phyloP scores from a whole-genome alignment of 176 grass and related monocot species.

The Zoysia japonica region DNA sequence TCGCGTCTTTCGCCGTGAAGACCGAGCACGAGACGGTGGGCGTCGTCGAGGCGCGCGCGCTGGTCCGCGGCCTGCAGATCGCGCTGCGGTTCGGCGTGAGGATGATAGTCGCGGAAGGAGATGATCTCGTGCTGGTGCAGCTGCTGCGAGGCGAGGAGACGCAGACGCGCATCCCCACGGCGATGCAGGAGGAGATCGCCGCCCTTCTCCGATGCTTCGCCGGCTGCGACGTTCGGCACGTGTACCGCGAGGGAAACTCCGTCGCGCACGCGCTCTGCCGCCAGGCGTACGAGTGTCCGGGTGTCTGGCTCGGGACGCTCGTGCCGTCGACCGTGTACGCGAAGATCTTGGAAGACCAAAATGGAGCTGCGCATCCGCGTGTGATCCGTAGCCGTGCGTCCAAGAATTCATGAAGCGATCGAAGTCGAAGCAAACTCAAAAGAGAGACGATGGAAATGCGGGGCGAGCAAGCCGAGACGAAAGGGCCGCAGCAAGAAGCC shows the following conservation, averaged over 20 bases:
- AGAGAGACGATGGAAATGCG: no score
- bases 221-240: background rate
- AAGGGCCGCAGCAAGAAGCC: no score
- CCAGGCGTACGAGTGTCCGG: background rate
- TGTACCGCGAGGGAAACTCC: background rate
- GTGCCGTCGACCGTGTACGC: background rate
- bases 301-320: background rate
- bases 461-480: no score
- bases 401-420: no score
- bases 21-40: constrained; percentile 3
- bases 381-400: no score
- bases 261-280: constrained; percentile 10
- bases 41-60: background rate
- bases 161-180: background rate
- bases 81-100: background rate
- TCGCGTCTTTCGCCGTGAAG: background rate
- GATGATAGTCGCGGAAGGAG: constrained; percentile 1
- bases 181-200: background rate
- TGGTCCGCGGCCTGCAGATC: background rate
- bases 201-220: background rate
- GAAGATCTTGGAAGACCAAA: background rate
- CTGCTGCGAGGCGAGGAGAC: background rate
- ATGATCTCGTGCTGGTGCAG: constrained; percentile 6
- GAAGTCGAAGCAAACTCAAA: no score
- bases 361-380: background rate